These are phyloP conservation scores for Solanum hybrid DNA, from an alignment of 305 asterid genomes.

Conservation along the genomic window DNA sequence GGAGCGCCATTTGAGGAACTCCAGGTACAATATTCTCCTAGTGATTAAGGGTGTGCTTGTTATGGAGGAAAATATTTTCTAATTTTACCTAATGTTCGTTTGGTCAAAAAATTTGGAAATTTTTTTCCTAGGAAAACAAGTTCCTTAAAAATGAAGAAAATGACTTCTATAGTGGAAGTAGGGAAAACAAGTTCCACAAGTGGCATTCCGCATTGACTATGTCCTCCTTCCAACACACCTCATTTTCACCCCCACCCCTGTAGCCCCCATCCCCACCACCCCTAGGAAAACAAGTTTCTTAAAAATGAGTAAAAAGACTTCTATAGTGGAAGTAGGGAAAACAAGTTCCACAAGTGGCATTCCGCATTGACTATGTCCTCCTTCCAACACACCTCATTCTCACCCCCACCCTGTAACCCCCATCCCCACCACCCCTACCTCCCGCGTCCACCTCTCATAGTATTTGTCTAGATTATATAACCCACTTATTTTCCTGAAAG, in stretches of 20 bases:
- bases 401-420: neutral
- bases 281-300: neutral
- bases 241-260: neutral
- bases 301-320: neutral
- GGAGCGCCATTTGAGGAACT: conserved; percentile 70
- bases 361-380: neutral
- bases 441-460: neutral
- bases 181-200: neutral
- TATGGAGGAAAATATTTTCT: neutral
- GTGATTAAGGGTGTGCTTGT: neutral
- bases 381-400: neutral
- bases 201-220: neutral
- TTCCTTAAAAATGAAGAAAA: neutral
- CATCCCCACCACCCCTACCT: neutral
- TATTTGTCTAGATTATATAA: neutral
- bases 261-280: neutral
- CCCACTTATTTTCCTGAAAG: neutral
- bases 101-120: neutral
- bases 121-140: neutral
- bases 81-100: neutral
- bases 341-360: neutral
- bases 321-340: neutral
- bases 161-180: neutral
- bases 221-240: neutral
- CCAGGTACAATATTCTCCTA: conserved; percentile 35